Percentiles rank a stretch among this genome's conserved stretches.
phyloP scores from a whole-genome alignment of 331 rosid species.

The Malus hybrid region DNA sequence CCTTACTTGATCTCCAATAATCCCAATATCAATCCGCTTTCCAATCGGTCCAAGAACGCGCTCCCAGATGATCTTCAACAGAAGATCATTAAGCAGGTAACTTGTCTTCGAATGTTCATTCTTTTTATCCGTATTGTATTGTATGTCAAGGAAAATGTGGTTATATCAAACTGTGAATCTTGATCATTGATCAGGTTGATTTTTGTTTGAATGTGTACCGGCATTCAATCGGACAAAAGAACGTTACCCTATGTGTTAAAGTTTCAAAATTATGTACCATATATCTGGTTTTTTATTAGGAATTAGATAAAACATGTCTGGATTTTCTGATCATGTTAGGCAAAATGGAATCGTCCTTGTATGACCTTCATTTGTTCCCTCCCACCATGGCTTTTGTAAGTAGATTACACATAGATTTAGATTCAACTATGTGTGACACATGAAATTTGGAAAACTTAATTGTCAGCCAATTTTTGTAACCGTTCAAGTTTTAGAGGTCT shows the following conservation, averaged over 20 bases:
- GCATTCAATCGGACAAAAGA: neutral
- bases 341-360: neutral
- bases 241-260: neutral
- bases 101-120: neutral
- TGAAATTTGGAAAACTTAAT: neutral
- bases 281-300: neutral
- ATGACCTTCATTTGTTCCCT: neutral
- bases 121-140: neutral
- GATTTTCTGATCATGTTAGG: neutral
- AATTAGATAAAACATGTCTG: neutral
- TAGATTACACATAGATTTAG: neutral
- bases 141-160: neutral
- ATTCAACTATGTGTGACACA: neutral
- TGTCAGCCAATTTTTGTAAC: neutral
- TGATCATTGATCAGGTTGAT: neutral
- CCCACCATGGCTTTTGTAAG: neutral
- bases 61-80: constrained; percentile 65
- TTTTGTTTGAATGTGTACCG: neutral
- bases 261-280: no score
- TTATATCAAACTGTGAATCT: no score
- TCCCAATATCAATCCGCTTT: neutral
- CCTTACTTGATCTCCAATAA: constrained; percentile 43
- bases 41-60: constrained; percentile 42
- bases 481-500: neutral
- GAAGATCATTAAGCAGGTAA: constrained; percentile 82